phyloP scores from a whole-genome alignment of 768 basidiomycete genomes.

The Coprinellus micaceus region DNA sequence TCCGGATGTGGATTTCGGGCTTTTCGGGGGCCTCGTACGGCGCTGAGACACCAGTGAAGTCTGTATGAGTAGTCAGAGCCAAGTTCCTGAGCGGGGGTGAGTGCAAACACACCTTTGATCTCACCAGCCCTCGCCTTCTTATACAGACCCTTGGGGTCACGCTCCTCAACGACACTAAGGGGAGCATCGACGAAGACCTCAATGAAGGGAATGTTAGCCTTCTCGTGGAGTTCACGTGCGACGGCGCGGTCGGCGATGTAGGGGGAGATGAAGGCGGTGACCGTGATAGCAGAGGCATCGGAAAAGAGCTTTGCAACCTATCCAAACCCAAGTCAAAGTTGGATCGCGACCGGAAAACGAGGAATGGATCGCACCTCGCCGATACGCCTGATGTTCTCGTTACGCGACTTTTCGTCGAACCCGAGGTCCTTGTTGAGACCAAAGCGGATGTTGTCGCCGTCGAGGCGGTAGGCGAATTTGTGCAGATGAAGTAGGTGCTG shows the following conservation, averaged over 20 bases:
- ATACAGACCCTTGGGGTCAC: conserved; percentile 97
- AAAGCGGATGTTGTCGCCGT: conserved; percentile 94
- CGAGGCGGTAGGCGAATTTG: conserved; percentile 87
- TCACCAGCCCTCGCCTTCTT: conserved; percentile 94
- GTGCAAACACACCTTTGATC: conserved; percentile 73
- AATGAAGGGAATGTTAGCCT: conserved; percentile 72
- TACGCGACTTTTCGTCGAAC: conserved; percentile 87
- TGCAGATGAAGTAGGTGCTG: conserved; percentile 87
- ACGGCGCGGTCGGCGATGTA: conserved; percentile 81
- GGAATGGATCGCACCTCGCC: conserved; percentile 65
- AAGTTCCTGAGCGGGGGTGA: neutral
- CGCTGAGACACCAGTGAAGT: conserved; percentile 96
- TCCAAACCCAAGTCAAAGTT: neutral
- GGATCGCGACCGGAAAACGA: neutral
- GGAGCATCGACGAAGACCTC: conserved; percentile 97
- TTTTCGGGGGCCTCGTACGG: conserved; percentile 87
- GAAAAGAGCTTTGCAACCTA: conserved; percentile 95
- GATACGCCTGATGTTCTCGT: conserved; percentile 94
- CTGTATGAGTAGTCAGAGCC: conserved; percentile 36
- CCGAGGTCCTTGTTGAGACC: conserved; percentile 96
- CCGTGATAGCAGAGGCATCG: conserved; percentile 76
- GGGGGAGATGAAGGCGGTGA: conserved; percentile 99
- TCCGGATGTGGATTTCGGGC: conserved; percentile 91
- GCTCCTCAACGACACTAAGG: conserved; percentile 77
- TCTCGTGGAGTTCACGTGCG: conserved; percentile 79